Conservation (phyloP, 164 flowering plant genomes). For the Hamamelis virginiana region DNA sequence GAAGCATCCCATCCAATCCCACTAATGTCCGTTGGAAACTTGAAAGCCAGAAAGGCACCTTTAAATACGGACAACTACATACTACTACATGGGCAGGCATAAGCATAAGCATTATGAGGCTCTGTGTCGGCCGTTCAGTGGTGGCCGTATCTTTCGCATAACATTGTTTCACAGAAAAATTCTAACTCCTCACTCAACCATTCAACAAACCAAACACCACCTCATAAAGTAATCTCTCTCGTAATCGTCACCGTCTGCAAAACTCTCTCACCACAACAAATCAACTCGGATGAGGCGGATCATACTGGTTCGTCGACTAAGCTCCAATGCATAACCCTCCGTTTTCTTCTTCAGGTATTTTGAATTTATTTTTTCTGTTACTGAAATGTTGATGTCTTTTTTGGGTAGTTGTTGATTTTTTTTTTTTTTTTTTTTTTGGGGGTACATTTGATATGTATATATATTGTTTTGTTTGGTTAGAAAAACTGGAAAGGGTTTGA, state of each 20-base stretch:
- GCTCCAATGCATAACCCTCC: constrained; percentile 13
- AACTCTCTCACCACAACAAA: background rate
- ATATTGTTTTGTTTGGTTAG: background rate
- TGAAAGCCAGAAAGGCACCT: no score
- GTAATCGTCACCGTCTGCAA: background rate
- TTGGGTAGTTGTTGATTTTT: background rate
- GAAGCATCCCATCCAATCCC: no score
- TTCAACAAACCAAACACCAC: background rate
- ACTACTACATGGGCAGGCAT: no score
- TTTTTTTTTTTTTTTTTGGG: no score
- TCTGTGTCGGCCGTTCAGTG: background rate
- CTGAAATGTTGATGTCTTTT: background rate
- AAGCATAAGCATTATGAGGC: background rate
- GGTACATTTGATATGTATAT: no score
- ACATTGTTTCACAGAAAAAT: background rate
- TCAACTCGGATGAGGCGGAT: constrained; percentile 3
- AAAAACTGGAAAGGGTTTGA: background rate
- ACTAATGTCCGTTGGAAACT: no score
- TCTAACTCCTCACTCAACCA: background rate
- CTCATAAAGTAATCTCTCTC: no score
- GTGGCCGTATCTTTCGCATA: background rate
- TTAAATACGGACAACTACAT: no score
- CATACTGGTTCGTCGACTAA: background rate
- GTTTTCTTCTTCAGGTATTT: constrained; percentile 5
- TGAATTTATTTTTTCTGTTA: background rate